phyloP scores from a whole-genome alignment of 1,139 yeast genomes.

The Pichia sp. region DNA sequence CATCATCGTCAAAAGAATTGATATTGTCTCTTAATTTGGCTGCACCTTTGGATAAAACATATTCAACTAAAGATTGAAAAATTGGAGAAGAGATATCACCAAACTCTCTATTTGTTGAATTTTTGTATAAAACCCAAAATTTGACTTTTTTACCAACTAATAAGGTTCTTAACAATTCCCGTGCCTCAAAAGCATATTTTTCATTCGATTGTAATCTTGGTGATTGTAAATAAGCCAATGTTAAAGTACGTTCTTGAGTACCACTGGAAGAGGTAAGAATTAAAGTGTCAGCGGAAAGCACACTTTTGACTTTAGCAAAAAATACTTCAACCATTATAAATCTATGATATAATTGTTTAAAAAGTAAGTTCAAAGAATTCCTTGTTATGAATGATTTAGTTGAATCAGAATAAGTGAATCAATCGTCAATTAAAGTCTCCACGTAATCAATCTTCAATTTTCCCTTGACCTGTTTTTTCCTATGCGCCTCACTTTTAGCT shows the following conservation, averaged over 20 bases:
- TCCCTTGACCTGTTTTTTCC: too few species aligned
- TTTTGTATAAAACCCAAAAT: constrained; percentile 49
- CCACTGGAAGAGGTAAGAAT: constrained; percentile 52
- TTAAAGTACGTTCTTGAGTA: constrained; percentile 47
- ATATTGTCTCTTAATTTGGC: constrained; percentile 59
- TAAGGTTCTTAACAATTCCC: constrained; percentile 58
- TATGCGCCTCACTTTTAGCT: too few species aligned
- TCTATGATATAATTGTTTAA: not conserved
- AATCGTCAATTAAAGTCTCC: too few species aligned
- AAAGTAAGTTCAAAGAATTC: not conserved
- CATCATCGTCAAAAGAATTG: constrained; percentile 32
- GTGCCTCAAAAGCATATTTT: constrained; percentile 45
- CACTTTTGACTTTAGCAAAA: constrained; percentile 61
- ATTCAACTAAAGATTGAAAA: constrained; percentile 53
- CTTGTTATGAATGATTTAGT: too few species aligned
- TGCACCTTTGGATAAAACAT: constrained; percentile 51
- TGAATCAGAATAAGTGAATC: too few species aligned
- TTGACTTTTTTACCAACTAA: constrained; percentile 63
- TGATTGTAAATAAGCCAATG: constrained; percentile 59
- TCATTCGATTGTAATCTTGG: constrained; percentile 37
- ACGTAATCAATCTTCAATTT: too few species aligned
- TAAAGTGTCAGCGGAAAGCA: constrained; percentile 69
- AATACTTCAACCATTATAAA: constrained; percentile 28
- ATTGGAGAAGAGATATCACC: constrained; percentile 68
- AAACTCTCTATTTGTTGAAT: constrained; percentile 51